Evolutionary conservation across 169 alveolate genomes (phyloP).

Genomic region (Plasmodium vivax): DNA sequence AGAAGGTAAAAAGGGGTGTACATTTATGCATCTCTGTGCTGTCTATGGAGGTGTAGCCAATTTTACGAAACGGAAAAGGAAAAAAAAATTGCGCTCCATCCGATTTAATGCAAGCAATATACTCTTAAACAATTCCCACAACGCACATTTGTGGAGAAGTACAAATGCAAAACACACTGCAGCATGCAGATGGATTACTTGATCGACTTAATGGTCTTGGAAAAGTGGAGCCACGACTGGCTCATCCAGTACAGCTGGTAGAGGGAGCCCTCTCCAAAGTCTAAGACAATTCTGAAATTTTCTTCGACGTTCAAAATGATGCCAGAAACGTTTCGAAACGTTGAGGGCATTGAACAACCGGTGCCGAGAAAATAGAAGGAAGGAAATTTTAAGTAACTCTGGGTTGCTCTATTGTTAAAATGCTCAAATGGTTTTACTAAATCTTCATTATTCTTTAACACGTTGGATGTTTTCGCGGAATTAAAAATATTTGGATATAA

Average conservation of each 20-base stretch:
- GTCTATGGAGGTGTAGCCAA: neutral
- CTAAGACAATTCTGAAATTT: conserved; percentile 86
- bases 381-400: conserved; percentile 64
- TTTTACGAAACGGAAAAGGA: neutral
- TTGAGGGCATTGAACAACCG: conserved; percentile 92
- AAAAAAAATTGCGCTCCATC: neutral
- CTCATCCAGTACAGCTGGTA: conserved; percentile 87
- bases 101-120: neutral
- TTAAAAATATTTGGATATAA: conserved; percentile 64
- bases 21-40: neutral
- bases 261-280: conserved; percentile 93
- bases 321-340: conserved; percentile 91
- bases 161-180: neutral
- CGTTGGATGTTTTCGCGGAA: conserved; percentile 35
- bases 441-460: conserved; percentile 55
- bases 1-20: neutral
- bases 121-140: neutral
- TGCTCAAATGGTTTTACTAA: conserved; percentile 66
- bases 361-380: conserved; percentile 91
- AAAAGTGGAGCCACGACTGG: conserved; percentile 77
- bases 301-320: conserved; percentile 77
- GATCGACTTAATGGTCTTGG: conserved; percentile 63
- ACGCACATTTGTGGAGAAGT: neutral
- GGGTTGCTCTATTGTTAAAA: conserved; percentile 39
- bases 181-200: conserved; percentile 24